These are phyloP conservation scores for Spergularia bocconei DNA, from an alignment of 148 eudicot species.

Conservation along the genomic window DNA sequence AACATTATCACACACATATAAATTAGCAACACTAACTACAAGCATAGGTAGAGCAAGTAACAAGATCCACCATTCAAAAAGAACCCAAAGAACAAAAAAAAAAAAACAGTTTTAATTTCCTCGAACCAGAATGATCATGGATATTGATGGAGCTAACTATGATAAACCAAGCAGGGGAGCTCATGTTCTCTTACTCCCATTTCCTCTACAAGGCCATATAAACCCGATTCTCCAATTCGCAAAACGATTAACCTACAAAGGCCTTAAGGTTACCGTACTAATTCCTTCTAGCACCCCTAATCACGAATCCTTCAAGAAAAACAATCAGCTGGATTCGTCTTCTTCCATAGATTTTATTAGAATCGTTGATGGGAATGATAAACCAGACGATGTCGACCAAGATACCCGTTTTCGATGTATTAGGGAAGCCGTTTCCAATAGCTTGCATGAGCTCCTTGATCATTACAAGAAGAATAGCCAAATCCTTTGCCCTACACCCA, in stretches of 20 bases:
- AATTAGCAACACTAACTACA: not conserved
- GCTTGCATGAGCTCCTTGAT: conserved; percentile 11
- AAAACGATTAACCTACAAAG: conserved; percentile 44
- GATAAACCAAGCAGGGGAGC: conserved; percentile 25
- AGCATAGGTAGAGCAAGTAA: conserved; percentile 7
- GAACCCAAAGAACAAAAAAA: no score
- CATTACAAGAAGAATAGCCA: conserved; percentile 10
- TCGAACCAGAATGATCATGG: not conserved
- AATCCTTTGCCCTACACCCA: conserved; percentile 12
- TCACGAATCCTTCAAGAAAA: not conserved
- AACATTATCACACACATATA: not conserved
- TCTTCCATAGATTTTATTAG: conserved; percentile 10
- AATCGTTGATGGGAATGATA: conserved; percentile 21
- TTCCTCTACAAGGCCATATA: conserved; percentile 63
- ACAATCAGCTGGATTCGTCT: not conserved
- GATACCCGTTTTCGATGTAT: not conserved
- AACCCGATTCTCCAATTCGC: conserved; percentile 62
- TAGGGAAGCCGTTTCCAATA: not conserved
- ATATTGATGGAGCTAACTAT: not conserved
- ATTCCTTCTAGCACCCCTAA: conserved; percentile 10
- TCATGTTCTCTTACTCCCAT: conserved; percentile 41
- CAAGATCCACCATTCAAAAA: conserved; percentile 24
- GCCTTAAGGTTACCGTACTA: conserved; percentile 44
- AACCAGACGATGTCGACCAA: not conserved
- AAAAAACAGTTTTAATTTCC: no score